phyloP scores from a whole-genome alignment of 2,329 filamentous ascomycete species.

The Aspergillus viridinutans region DNA sequence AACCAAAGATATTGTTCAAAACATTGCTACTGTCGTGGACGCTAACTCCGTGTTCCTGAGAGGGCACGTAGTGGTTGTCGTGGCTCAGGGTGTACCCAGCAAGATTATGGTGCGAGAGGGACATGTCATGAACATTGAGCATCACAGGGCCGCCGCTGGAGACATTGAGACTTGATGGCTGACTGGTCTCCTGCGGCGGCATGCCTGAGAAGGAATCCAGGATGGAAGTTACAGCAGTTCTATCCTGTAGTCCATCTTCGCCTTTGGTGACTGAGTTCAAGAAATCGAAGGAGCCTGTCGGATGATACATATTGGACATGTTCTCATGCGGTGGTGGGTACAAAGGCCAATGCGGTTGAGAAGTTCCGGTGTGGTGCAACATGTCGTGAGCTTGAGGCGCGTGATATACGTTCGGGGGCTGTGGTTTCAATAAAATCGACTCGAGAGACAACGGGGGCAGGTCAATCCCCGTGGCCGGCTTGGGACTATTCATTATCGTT shows the following conservation, averaged over 20 bases:
- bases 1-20: slow-evolving; percentile 30
- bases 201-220: slow-evolving; percentile 32
- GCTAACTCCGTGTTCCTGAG: slow-evolving; percentile 26
- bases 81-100: slow-evolving; percentile 28
- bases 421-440: slow-evolving; percentile 30
- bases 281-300: slow-evolving; percentile 31
- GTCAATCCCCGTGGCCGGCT: slow-evolving; percentile 27
- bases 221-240: slow-evolving; percentile 32
- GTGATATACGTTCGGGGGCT: slow-evolving; percentile 30
- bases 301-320: slow-evolving; percentile 31
- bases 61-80: slow-evolving; percentile 31
- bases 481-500: slow-evolving; percentile 35
- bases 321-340: slow-evolving; percentile 34
- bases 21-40: slow-evolving; percentile 31
- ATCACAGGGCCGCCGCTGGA: slow-evolving; percentile 27
- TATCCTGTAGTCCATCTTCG: slow-evolving; percentile 32
- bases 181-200: slow-evolving; percentile 29
- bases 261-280: slow-evolving; percentile 30
- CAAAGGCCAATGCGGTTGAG: slow-evolving; percentile 34
- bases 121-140: slow-evolving; percentile 34
- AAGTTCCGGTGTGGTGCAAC: slow-evolving; percentile 24
- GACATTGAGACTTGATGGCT: slow-evolving; percentile 25
- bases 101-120: slow-evolving; percentile 29
- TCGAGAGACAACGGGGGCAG: slow-evolving; percentile 36
- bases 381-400: slow-evolving; percentile 28